Evolutionary conservation across 139 green algal species (phyloP).

Genomic region (Eudorina sp.): DNA sequence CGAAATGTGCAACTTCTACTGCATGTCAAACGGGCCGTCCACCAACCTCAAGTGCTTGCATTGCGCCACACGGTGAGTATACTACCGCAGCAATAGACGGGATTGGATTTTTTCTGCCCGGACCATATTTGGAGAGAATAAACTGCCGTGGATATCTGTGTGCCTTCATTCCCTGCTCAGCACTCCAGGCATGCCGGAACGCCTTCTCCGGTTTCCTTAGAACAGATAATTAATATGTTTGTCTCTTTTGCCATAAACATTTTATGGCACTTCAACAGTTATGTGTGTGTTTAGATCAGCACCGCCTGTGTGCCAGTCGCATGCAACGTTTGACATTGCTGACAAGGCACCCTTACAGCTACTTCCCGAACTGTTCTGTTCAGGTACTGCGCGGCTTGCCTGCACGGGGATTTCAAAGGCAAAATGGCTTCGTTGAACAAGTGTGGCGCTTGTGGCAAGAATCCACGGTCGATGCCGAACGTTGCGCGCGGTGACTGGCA

Average conservation of each 20-base stretch:
- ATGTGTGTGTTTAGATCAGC: background rate
- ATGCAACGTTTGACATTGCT: background rate
- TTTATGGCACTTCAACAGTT: background rate
- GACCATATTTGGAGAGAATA: background rate
- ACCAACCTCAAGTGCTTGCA: conserved; percentile 43
- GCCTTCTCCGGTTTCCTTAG: background rate
- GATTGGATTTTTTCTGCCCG: background rate
- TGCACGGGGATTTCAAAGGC: conserved; percentile 42
- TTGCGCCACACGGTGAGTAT: conserved; percentile 1
- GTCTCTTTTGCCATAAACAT: background rate
- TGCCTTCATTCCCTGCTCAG: background rate
- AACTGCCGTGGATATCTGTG: background rate
- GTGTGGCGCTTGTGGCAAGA: conserved; percentile 36
- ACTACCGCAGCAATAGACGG: background rate
- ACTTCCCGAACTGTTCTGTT: too few relatives aligned
- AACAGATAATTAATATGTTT: background rate
- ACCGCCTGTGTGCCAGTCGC: too few relatives aligned
- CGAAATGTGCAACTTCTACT: conserved; percentile 38
- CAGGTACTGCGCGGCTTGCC: conserved; percentile 45
- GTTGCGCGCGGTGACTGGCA: background rate
- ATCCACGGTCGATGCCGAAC: conserved; percentile 13
- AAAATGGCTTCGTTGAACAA: conserved; percentile 31
- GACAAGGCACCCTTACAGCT: background rate
- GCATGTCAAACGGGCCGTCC: conserved; percentile 9
- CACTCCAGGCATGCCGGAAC: background rate